Base-by-base conservation (phyloP, 2,329 filamentous ascomycete genomes). In the Diaporthe australafricana region DNA sequence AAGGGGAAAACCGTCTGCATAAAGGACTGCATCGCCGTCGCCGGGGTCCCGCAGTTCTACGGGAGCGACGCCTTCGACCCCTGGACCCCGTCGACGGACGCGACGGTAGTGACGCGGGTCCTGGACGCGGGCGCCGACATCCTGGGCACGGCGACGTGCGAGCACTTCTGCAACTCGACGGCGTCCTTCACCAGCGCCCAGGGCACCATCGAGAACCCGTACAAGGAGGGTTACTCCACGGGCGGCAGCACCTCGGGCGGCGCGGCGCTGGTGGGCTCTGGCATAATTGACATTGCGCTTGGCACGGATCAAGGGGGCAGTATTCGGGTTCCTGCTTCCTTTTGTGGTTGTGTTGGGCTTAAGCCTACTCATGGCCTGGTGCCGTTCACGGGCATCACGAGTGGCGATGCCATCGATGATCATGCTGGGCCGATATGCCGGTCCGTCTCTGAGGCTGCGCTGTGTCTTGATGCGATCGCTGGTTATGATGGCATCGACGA, bases 1-100 rank as follows among this genome's bases (percentile, higher is more conserved):
- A 79, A 74, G 66, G 85, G 83, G 0, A 88, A 85, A 63, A 84
- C 82, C 0, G 75, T 88, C 3, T 87, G 85, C 71, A 73, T 89
- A 17, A 89, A 89, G 75, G 88, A 90, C 74, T 87, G 86, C 38
- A 85, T 89, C 47, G 84, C 85, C 4, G 86, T 89, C 1, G 86
- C 86, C 1, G 85, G 84, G 0, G 85, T 90, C 1, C 87, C 87
- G 0, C 60, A 65, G 30, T 65, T 65, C 60, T 65, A 65, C 45
- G 60, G 60, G 7, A 65, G 27, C 14, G 52, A 56, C 86, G 88
- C 67, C 83, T 88, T 68, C 83, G 85, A 52, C 87, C 88, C 0
- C 0, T 89, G 87, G 87, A 86, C 82, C 0, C 86, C 87, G 0
- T 81, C 78, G 6, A 85, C 85, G 3, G 88, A 90, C 76, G 87